phyloP scores from a whole-genome alignment of 305 asterid genomes.

The Nicotiana rustica region DNA sequence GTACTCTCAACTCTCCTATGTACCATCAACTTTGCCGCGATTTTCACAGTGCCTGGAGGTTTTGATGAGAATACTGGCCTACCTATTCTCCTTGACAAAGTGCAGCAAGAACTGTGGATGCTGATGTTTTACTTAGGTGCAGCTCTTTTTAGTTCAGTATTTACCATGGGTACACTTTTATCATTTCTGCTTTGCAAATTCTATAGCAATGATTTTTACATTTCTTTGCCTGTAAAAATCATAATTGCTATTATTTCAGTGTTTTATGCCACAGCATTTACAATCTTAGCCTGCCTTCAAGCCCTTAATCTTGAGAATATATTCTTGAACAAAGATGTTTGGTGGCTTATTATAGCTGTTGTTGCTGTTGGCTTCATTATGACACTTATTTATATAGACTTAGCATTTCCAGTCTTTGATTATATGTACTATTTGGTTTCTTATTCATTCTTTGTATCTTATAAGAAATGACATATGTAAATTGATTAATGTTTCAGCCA shows the following conservation, averaged over 20 bases:
- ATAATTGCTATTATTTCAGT: slow-evolving; percentile 31
- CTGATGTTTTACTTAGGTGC: slow-evolving; percentile 29
- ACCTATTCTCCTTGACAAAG: slow-evolving; percentile 24
- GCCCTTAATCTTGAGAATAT: slow-evolving; percentile 32
- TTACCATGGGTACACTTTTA: slow-evolving; percentile 27
- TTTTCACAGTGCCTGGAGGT: slow-evolving; percentile 37
- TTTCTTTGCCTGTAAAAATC: slow-evolving; percentile 12
- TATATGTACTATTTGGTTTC: slow-evolving; percentile 16
- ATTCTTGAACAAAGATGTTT: slow-evolving; percentile 32
- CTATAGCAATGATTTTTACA: slow-evolving; percentile 33
- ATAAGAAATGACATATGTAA: slow-evolving; percentile 20
- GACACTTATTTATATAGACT: slow-evolving; percentile 27
- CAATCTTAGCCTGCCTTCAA: slow-evolving; percentile 33
- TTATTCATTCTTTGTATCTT: slow-evolving; percentile 24
- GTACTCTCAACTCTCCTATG: slow-evolving; percentile 32
- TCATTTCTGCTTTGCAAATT: slow-evolving; percentile 21
- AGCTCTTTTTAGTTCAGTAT: slow-evolving; percentile 12
- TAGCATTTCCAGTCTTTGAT: slow-evolving; percentile 12
- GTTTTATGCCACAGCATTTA: slow-evolving; percentile 27
- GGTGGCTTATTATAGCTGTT: slow-evolving; percentile 32
- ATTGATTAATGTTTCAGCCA: neutral
- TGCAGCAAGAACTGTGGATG: slow-evolving; percentile 4
- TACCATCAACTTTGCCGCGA: slow-evolving; percentile 34
- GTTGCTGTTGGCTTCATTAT: slow-evolving; percentile 22
- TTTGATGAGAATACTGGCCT: slow-evolving; percentile 20